Base-by-base conservation (phyloP, 768 basidiomycete species). In the Serendipita sp. region DNA sequence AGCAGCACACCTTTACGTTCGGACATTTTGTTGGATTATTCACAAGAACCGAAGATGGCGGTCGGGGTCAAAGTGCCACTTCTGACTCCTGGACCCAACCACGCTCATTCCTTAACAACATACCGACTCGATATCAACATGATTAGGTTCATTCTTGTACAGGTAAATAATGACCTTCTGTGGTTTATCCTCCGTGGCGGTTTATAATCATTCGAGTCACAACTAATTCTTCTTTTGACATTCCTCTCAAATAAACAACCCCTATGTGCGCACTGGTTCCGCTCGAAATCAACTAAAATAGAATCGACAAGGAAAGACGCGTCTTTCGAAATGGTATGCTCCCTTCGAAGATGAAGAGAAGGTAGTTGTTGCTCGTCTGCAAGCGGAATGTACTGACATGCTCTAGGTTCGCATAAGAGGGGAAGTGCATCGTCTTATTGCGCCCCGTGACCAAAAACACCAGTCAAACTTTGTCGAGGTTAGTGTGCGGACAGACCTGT, bases 381-480 rank as follows among this genome's bases (percentile, higher is more conserved):
- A 51, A 44, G 58, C 23, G 8, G 36, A 36, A 46, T 38, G 38
- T n/a, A 28, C 34, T 35, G 13, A 11, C 34, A 3, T 5, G 44
- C 35, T 65, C 2, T 70, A 95, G 92, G 90, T 95, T 66, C 84
- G 94, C 63, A 80, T 98, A 66, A 83, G 95, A 18, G 95, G 96
- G 2, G 96, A 99, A 74, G 95, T 99, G 0, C 96, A 99, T 73
- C 80, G 96, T 41, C 75, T 98, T 67, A 91, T 99, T 10, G 96
- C 96, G 0, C 93, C 96, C 16, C 78, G 96, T 67, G 96, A 99
- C 75, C 93, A 97, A 78, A 97, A 97, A 76, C 96, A 97, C 69
- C 96, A 98, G 74, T 95, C 91, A 28, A 99, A 99, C 73, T 98
- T 98, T 70, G 96, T 98, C 38, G 96, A 99, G 83, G 95, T 95